These are phyloP conservation scores for Arbutus unedo DNA, from an alignment of 148 eudicot genomes.

Conservation along the genomic window DNA sequence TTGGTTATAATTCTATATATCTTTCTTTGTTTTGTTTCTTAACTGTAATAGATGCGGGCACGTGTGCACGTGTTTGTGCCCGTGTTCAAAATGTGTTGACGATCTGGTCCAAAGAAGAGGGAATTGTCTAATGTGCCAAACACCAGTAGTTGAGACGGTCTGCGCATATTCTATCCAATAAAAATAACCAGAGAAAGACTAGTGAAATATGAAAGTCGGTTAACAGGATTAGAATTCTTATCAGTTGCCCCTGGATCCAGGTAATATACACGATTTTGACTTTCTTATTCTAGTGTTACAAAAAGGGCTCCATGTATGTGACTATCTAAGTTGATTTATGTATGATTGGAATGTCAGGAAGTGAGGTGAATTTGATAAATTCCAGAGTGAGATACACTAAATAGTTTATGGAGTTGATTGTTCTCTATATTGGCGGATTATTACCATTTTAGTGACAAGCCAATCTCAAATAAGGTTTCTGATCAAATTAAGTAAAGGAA, in stretches of 20 bases:
- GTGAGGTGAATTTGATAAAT: slow-evolving; percentile 2
- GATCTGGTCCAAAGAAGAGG: slow-evolving; percentile 50
- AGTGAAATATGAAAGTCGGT: not conserved
- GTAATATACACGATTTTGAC: not conserved
- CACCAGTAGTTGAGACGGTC: slow-evolving; percentile 77
- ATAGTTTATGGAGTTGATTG: not conserved
- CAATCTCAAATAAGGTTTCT: not conserved
- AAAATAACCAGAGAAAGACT: not conserved
- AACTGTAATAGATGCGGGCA: slow-evolving; percentile 73
- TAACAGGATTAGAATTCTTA: not conserved
- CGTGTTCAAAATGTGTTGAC: slow-evolving; percentile 74
- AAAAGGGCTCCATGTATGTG: not conserved
- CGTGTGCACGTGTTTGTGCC: slow-evolving; percentile 96
- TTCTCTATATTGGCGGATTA: not conserved
- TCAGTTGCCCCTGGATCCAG: slow-evolving; percentile 17
- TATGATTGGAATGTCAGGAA: not conserved
- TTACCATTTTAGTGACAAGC: not conserved
- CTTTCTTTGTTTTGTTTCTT: not conserved
- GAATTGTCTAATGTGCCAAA: slow-evolving; percentile 85
- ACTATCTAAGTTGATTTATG: not conserved
- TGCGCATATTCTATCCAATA: slow-evolving; percentile 66
- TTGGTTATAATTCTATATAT: not conserved
- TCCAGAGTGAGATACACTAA: not conserved
- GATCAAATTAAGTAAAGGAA: not conserved
- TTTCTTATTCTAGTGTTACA: not conserved